Evolutionary conservation across 371 early-diverging fungal genomes (phyloP).

Genomic region (Mucor piriformis): DNA sequence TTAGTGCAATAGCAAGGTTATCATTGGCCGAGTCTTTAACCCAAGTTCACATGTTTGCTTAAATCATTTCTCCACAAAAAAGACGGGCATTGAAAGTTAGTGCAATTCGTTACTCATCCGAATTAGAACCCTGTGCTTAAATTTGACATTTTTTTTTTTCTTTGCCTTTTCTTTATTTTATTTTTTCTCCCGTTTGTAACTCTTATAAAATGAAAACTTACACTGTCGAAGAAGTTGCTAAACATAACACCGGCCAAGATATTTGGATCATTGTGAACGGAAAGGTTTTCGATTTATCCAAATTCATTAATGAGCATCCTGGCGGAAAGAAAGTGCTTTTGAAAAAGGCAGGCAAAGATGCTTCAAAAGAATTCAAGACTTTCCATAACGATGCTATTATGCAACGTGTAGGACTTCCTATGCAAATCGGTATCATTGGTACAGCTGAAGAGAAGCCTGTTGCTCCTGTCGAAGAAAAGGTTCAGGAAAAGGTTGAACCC

Average conservation of each 20-base stretch:
- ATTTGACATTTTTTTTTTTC: no score
- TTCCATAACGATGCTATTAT: slow-evolving; percentile 75
- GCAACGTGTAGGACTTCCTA: slow-evolving; percentile 59
- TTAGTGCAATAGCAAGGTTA: no score
- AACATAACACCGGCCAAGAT: slow-evolving; percentile 76
- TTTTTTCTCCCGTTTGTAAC: background rate
- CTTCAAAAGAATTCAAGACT: slow-evolving; percentile 85
- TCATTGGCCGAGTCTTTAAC: no score
- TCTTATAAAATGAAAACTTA: slow-evolving; percentile 37
- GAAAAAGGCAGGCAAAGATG: slow-evolving; percentile 86
- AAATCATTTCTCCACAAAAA: background rate
- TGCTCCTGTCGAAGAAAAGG: no score
- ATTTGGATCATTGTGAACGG: slow-evolving; percentile 91
- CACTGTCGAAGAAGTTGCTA: slow-evolving; percentile 73
- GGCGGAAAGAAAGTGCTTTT: slow-evolving; percentile 71
- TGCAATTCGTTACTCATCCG: background rate
- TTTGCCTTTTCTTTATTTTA: background rate
- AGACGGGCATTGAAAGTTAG: background rate
- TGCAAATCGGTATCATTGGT: slow-evolving; percentile 65
- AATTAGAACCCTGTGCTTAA: background rate
- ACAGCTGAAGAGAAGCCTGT: slow-evolving; percentile 22
- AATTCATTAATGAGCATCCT: slow-evolving; percentile 79
- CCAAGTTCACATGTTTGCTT: background rate
- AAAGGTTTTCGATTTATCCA: slow-evolving; percentile 81
- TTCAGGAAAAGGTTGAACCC: slow-evolving; percentile 17